Base-by-base conservation (phyloP, 352 stramenopile species). In the Phytophthora nicotianae region DNA sequence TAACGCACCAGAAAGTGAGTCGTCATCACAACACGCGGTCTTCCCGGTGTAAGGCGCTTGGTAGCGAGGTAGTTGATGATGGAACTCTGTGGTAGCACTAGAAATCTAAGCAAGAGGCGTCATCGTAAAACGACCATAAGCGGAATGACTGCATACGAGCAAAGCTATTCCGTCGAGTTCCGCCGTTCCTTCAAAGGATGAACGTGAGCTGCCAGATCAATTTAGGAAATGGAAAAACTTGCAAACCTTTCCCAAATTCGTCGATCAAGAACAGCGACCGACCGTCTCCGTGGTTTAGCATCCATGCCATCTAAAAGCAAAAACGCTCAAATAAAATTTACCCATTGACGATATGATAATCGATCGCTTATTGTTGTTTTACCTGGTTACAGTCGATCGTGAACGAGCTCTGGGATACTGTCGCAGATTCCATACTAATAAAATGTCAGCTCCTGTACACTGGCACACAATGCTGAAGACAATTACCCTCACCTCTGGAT, bases 301-400 rank as follows among this genome's bases (percentile, higher is more conserved):
- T 96, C 66, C 82, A 82, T 2, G 84, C 81, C 53, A 96, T 83
- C 84, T 96, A 63, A 14, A 10, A 51, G 17, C 5, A 45, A 40
- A 21, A 54, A 37, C 54, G 13, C 4, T 54, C 11, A 59, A 23
- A 17, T 35, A 35, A n/a, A n/a, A n/a, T n/a, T n/a, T n/a, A n/a
- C n/a, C 8, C 5, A 14, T 35, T 9, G n/a, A 50, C 50, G 10
- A 42, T 9, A 42, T 13, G n/a, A 4, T 14, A 45, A 23, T 45
- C 5, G 16, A 5, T 45, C 5, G 16, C 10, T 20, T 45, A 2
- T 21, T 45, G 40, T 19, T 11, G 33, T 3, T 48, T 13, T 61
- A 95, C 88, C 74, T 96, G 88, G 23, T 82, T 90, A 66, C 84
- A 95, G 64, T 96, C 88, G 32, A 96, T 95, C 6, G 88, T 95